Base-by-base conservation (phyloP, 306 rosid genomes). In the Canavalia gladiata region DNA sequence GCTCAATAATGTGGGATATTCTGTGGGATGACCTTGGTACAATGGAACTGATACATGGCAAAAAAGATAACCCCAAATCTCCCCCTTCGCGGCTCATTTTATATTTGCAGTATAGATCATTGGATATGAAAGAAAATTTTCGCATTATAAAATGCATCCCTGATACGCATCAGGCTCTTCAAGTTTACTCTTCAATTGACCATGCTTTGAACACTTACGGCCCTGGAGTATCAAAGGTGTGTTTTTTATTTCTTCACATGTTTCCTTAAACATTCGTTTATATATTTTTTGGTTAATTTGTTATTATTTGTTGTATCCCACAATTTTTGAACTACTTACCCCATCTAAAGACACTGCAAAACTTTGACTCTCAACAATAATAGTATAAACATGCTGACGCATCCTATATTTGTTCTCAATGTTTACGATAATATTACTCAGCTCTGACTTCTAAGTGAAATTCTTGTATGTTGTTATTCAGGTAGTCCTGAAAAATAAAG, bases 1-100 rank as follows among this genome's bases (percentile, higher is more conserved):
- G 99, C 87, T 93, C 99, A 4, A 83, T 95, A 65, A 52, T 88
- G 76, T 95, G 99, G 99, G 99, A 95, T 82, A 93, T 93, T 70
- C 84, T 87, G 78, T 95, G 96, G 97, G 90, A 91, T 81, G 89
- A 90, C 85, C 92, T 93, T 28, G 87, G 78, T 70, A 83, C 88
- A 1, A 95, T 95, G 98, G 97, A 91, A 82, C 74, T 88, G 80
- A 71, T 91, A 29, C 88, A 87, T 50, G 93, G 98, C 59, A 89
- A 93, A 88, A 95, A 95, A 72, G 99, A 95, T 87, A 82, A 80
- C 77, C 92, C 87, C 39, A 85, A 85, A 74, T 75, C 89, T 87
- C 90, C 88, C 55, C 94, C 95, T 67, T 89, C 98, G 0, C 90
- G 80, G 37, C 89, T 93, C 77, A 79, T 93, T 74, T 84, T 95